Base-by-base conservation (phyloP, 768 basidiomycete genomes). In the Tulasnella sp. region DNA sequence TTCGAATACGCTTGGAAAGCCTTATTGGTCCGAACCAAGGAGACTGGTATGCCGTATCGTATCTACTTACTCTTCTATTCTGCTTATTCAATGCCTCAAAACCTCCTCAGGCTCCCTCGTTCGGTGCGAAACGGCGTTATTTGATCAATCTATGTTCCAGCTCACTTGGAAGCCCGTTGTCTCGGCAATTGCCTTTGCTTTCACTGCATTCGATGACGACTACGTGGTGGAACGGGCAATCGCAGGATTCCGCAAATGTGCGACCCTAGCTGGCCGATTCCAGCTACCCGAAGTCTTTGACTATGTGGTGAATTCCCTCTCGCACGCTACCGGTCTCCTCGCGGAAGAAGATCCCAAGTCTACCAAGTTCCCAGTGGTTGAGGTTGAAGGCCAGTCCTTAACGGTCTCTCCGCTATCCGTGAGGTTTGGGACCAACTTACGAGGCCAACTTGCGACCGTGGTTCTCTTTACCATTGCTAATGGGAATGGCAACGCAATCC, bases 1-100 rank as follows among this genome's bases (percentile, higher is more conserved):
- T 99, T 99, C 83, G 98, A 99, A 81, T 98, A 97, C 83, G 97
- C 98, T 23, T 99, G 98, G 98, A 98, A 98, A 83, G 96, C 98
- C 81, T 86, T 99, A 13, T 87, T 98, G 48, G 85, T 91, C 42
- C 89, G 98, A 42, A 90, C 96, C 69, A 88, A 91, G 77, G 91
- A 90, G 83, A 90, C 94, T 79, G 94, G 95, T 93, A 79, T 61
- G 88, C 82, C 51, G 35, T 73, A 73, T 26, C 44, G 40, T 44
- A 61, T 32, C n/a, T 13, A 26, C 57, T 10, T 70, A 16, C 5
- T 42, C 23, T 67, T 26, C 71, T 9, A 70, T 35, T 3, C 18
- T 35, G 48, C 73, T 74, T 6, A 71, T 20, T 13, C 32, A 26
- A 29, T 37, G 5, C n/a, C 18, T 23, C 76, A 78, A 48, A 6